These are phyloP conservation scores for Adansonia gregorii DNA, from an alignment of 441 rosid species.

Conservation along the genomic window DNA sequence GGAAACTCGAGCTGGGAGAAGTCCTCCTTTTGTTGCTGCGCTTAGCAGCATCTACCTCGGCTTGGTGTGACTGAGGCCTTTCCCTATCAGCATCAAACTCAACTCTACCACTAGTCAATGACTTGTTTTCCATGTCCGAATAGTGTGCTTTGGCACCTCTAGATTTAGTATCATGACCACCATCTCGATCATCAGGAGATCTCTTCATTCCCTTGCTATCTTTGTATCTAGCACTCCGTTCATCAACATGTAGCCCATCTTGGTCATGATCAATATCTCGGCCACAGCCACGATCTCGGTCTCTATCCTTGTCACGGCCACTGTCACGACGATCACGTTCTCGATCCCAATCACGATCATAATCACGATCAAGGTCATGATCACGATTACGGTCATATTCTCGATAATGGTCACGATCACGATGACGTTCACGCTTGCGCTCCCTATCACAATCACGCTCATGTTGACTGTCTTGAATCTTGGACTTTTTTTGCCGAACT, in stretches of 20 bases:
- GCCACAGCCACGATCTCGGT: conserved; percentile 50
- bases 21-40: conserved; percentile 45
- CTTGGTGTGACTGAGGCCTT: conserved; percentile 66
- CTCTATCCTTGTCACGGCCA: conserved; percentile 43
- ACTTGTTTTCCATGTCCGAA: conserved; percentile 53
- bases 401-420: conserved; percentile 32
- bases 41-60: conserved; percentile 40
- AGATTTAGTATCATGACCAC: conserved; percentile 51
- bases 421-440: conserved; percentile 37
- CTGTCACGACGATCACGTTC: conserved; percentile 41
- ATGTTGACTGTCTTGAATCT: conserved; percentile 53
- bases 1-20: conserved; percentile 65
- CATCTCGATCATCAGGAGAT: conserved; percentile 75
- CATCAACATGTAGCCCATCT: conserved; percentile 58
- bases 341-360: conserved; percentile 33
- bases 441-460: conserved; percentile 47
- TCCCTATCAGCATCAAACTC: conserved; percentile 70
- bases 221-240: conserved; percentile 55
- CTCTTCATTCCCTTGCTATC: conserved; percentile 73
- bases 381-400: conserved; percentile 36
- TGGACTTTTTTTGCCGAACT: conserved; percentile 53
- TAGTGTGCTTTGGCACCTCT: conserved; percentile 44
- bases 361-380: conserved; percentile 39
- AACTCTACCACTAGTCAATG: conserved; percentile 51
- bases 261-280: conserved; percentile 45